Percentiles rank a stretch among this genome's conserved stretches.
Conservation (phyloP, 2,329 filamentous ascomycete species). For the Cucurbitaria berberidis region DNA sequence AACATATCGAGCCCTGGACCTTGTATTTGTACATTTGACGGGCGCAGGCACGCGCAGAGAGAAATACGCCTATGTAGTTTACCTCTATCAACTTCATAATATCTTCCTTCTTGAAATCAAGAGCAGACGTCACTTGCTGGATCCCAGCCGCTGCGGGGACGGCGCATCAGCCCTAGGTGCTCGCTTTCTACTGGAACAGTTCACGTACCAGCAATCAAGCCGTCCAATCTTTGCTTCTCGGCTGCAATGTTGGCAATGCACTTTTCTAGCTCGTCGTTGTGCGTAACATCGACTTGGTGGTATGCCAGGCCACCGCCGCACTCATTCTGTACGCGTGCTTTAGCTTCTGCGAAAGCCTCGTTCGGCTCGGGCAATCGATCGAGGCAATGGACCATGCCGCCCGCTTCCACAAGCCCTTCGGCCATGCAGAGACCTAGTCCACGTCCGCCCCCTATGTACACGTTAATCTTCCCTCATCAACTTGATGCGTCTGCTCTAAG, state of each 20-base stretch:
- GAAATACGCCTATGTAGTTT: conserved; percentile 66
- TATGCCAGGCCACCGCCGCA: conserved; percentile 72
- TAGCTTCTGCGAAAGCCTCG: conserved; percentile 67
- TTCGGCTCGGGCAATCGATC: conserved; percentile 64
- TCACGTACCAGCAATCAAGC: conserved; percentile 65
- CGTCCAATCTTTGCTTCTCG: conserved; percentile 73
- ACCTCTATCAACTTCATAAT: conserved; percentile 65
- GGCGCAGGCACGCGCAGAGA: conserved; percentile 65
- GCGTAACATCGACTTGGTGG: conserved; percentile 77
- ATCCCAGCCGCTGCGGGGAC: conserved; percentile 64
- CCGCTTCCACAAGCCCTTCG: conserved; percentile 75
- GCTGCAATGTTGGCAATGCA: conserved; percentile 72
- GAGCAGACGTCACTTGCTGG: conserved; percentile 78
- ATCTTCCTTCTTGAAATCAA: conserved; percentile 72
- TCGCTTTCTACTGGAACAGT: not conserved
- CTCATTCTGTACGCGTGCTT: conserved; percentile 64
- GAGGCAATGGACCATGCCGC: conserved; percentile 72
- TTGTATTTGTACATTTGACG: conserved; percentile 67
- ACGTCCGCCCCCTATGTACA: conserved; percentile 66
- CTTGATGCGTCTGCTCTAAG: not conserved
- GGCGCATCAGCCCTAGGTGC: not conserved
- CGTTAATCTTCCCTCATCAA: conserved; percentile 41
- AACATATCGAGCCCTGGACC: conserved; percentile 62
- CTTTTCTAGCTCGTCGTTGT: conserved; percentile 68
- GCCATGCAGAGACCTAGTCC: conserved; percentile 74